phyloP scores from a whole-genome alignment of 768 basidiomycete species.

The Hemileccinum rubropunctum region DNA sequence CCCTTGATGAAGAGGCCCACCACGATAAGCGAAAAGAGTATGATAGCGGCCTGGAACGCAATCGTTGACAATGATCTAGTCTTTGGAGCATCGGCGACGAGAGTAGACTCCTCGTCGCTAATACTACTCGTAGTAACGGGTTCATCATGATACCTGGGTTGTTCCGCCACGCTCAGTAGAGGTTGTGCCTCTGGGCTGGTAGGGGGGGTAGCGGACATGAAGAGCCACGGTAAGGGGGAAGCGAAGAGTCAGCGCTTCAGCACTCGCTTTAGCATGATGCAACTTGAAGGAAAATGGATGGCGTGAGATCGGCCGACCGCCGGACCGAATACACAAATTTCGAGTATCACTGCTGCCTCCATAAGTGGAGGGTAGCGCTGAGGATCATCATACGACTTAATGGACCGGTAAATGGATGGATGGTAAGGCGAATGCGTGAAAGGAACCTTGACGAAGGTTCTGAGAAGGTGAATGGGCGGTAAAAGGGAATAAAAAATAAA shows the following conservation, averaged over 20 bases:
- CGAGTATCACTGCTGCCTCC: no score
- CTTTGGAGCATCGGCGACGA: constrained; percentile 2
- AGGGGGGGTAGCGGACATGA: constrained; percentile 20
- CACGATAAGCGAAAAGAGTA: constrained; percentile 35
- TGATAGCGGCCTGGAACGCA: constrained; percentile 32
- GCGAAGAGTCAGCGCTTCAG: no score
- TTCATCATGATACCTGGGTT: constrained; percentile 18
- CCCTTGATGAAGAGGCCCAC: constrained; percentile 63
- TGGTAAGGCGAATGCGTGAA: no score
- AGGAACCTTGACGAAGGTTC: no score
- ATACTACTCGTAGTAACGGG: background rate
- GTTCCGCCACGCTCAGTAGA: no score
- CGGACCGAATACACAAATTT: no score
- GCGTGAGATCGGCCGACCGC: background rate
- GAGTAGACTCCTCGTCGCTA: constrained; percentile 19
- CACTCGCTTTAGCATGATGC: background rate
- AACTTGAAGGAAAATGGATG: no score
- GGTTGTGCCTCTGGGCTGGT: constrained; percentile 21
- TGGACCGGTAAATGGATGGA: no score
- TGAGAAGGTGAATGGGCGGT: no score
- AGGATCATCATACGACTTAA: no score
- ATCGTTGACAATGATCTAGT: constrained; percentile 12
- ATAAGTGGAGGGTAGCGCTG: no score
- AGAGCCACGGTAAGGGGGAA: constrained; percentile 8
- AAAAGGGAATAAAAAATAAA: no score